Evolutionary conservation across 106 monocot species (phyloP).

Genomic region (Narthecium ossifragum): DNA sequence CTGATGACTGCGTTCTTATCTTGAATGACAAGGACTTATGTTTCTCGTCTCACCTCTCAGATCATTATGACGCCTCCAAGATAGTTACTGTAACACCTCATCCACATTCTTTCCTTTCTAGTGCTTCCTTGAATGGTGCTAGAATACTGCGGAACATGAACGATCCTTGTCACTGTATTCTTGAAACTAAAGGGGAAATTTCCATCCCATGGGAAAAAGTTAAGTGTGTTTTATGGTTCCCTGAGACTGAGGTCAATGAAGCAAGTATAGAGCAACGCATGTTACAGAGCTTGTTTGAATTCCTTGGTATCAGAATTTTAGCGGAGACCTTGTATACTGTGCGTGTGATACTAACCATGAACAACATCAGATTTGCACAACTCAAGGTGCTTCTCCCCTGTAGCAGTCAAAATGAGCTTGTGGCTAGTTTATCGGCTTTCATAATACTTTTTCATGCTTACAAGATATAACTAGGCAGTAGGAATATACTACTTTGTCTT

Average conservation of each 20-base stretch:
- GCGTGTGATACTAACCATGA: slow-evolving; percentile 55
- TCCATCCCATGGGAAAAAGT: slow-evolving; percentile 44
- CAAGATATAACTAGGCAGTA: no score
- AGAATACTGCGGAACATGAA: slow-evolving; percentile 27
- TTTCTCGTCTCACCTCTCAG: slow-evolving; percentile 36
- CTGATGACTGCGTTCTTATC: slow-evolving; percentile 29
- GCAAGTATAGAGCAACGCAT: slow-evolving; percentile 3
- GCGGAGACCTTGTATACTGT: slow-evolving; percentile 25
- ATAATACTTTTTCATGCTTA: no score
- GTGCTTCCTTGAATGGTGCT: slow-evolving; percentile 12
- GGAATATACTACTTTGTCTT: no score
- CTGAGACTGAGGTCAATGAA: slow-evolving; percentile 25
- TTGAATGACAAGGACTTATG: slow-evolving; percentile 43
- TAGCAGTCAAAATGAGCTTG: no score
- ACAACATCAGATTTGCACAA: slow-evolving; percentile 52
- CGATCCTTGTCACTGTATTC: slow-evolving; percentile 11
- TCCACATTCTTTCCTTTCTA: slow-evolving; percentile 17
- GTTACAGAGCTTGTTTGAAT: slow-evolving; percentile 38
- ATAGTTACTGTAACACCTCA: slow-evolving; percentile 25
- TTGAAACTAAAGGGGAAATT: slow-evolving; percentile 15
- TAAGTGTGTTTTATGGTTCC: slow-evolving; percentile 46
- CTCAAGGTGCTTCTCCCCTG: slow-evolving; percentile 70
- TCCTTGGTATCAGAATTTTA: slow-evolving; percentile 49
- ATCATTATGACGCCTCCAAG: slow-evolving; percentile 24
- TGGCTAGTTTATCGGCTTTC: no score